Conservation (phyloP, 139 green algal genomes). For the Chlorella sorokiniana region DNA sequence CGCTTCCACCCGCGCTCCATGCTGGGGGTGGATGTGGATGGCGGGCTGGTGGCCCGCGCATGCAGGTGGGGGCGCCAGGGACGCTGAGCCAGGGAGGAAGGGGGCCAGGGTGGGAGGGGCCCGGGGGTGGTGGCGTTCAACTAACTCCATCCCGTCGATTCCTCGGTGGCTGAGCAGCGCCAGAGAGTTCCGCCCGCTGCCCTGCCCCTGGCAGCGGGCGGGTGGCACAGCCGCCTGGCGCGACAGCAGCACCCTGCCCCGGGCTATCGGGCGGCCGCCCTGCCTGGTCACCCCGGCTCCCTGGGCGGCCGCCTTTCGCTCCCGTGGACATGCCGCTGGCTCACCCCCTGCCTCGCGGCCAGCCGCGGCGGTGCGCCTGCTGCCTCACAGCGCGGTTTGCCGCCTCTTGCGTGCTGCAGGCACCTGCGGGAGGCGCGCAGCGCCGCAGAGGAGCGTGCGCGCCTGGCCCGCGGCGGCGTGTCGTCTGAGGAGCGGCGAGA, state of each 20-base stretch:
- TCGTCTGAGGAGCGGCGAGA: slow-evolving; percentile 7
- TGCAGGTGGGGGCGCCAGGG: slow-evolving; percentile 39
- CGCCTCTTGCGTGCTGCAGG: slow-evolving; percentile 30
- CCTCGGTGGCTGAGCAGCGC: too few species aligned
- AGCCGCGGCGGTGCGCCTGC: neutral
- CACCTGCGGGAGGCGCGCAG: slow-evolving; percentile 30
- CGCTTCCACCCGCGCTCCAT: slow-evolving; percentile 58
- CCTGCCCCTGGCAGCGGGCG: neutral
- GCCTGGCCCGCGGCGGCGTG: neutral
- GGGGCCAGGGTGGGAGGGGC: neutral
- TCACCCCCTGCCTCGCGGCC: neutral
- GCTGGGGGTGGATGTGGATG: slow-evolving; percentile 90
- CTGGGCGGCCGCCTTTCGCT: slow-evolving; percentile 6
- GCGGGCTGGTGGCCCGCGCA: slow-evolving; percentile 64
- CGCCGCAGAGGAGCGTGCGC: neutral
- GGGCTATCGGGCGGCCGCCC: slow-evolving; percentile 10
- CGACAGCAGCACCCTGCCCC: slow-evolving; percentile 17
- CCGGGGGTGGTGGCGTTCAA: neutral
- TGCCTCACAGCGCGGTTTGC: neutral
- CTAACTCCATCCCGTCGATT: too few species aligned
- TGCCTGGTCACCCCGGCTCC: too few species aligned
- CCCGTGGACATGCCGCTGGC: neutral
- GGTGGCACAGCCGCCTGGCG: neutral
- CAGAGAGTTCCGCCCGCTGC: slow-evolving; percentile 8
- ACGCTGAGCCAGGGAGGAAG: neutral